Percentiles rank a stretch among this genome's conserved stretches.
Conservation (phyloP, 169 alveolate species). For the Eimeria brunetti region DNA sequence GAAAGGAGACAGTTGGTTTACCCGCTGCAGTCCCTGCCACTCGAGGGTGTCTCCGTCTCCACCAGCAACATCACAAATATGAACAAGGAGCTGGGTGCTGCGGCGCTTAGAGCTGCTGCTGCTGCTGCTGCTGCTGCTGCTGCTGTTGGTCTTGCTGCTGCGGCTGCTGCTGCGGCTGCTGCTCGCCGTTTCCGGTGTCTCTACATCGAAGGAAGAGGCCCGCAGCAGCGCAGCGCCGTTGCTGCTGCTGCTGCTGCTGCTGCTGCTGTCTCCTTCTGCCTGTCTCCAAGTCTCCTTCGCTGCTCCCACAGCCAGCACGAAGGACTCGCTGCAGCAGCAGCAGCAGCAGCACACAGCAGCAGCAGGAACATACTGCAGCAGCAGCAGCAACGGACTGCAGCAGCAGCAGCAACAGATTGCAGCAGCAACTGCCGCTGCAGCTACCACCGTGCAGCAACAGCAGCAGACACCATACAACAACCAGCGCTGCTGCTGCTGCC, state of each 20-base stretch:
- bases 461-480: background rate
- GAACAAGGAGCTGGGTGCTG: background rate
- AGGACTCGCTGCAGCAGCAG: conserved; percentile 15
- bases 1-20: too few relatives aligned
- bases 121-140: conserved; percentile 35
- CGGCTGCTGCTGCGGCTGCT: conserved; percentile 1
- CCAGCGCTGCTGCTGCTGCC: background rate
- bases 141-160: background rate
- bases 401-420: background rate
- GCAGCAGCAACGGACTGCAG: background rate
- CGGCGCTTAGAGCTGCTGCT: background rate
- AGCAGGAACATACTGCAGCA: background rate
- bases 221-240: background rate
- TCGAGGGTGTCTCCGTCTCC: conserved; percentile 24
- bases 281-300: background rate
- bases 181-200: background rate
- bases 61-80: conserved; percentile 17
- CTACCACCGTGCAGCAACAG: background rate
- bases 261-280: background rate
- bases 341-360: too few relatives aligned
- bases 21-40: conserved; percentile 57
- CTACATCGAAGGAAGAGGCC: background rate
- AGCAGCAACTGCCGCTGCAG: conserved; percentile 10
- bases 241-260: too few relatives aligned
- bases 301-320: background rate